Evolutionary conservation across 495 filamentous ascomycete genomes (phyloP), one percentile per base, ranked within the genome.

Genomic region (Hypoxylon cercidicola): DNA sequence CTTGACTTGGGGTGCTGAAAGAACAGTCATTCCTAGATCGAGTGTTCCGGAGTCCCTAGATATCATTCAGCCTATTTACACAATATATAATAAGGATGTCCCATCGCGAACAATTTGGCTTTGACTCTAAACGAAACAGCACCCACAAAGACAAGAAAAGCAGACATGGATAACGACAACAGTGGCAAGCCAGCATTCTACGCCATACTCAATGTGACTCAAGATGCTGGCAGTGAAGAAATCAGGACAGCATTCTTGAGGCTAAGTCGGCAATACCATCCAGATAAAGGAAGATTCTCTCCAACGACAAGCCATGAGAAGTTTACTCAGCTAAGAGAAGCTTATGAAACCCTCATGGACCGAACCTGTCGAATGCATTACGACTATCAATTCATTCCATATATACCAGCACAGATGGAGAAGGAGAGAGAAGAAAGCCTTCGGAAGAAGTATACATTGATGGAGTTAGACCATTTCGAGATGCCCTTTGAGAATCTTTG

Each of bases 291-390:
- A 16, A 23, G 7, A 0, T 7, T 18, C 1, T 45, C 37, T 37
- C 21, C 37, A 3, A 23, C 8, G 16, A 46, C 46, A 9, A 52
- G 16, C 13, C 25, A 60, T 10, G 46, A 37, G 1, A 45, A 35
- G 10, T 60, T 60, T 15, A 23, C 44, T 37, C 46, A 23, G 47
- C 40, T 60, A 25, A 52, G 19, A 44, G 37, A 60, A 35, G 56
- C 47, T 21, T 51, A 43, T n/a, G 47, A 52, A 9, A 52, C 39
- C 21, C 47, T 60, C 28, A 37, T 12, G 0, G 39, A 60, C 25
- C 39, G 46, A 1, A 2, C 1, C 45, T 23, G 37, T 23, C 23
- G 46, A 23, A 37, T 3, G 16, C 16, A 21, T 7, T 60, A 60
- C 19, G 56, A 60, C 18, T 44, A 12, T 15, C 5, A 51, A 11